Base-by-base conservation (phyloP, 202 grass and related monocot genomes). In the Zoysia matrella region DNA sequence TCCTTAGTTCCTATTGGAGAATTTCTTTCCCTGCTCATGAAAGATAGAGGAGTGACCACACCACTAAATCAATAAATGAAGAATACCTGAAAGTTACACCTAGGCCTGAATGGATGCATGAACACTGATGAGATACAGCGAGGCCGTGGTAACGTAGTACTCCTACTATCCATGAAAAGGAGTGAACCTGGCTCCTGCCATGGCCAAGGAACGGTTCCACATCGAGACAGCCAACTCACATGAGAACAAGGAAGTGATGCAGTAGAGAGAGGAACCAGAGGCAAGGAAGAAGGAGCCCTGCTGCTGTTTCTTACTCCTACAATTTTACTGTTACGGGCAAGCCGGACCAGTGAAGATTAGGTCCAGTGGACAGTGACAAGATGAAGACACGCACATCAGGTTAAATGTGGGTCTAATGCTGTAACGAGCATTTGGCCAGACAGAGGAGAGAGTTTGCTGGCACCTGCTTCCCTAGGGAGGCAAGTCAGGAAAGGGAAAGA, bases 161-260 rank as follows among this genome's bases (percentile, higher is more conserved):
- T 36, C 30, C 30, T 36, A 36, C 30, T 74, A 73, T 85, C 73
- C 84, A 76, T 74, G 87, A 50, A 82, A 88, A 75, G 54, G 47
- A 40, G 71, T 80, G 87, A 85, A 45, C 82, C 82, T 74, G 60
- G 75, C 54, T 75, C 47, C 81, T 92, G 89, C 67, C 84, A 77
- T 52, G 68, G 30, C 81, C 75, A 75, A 90, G 64, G 55, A 83
- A 75, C 43, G 75, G 63, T 41, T 57, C 74, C 87, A 80, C 76
- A 76, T 86, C 74, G 76, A 75, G 82, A 80, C 87, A 75, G 90
- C 87, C 93, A 90, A 90, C 63, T 79, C 89, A 88, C 88, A 81
- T 82, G 69, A 73, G 60, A 88, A 84, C 85, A 90, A 81, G 79
- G 45, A 78, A 84, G 83, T 81, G 78, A 87, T 58, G 53, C 78